Percentiles rank a stretch among this genome's conserved stretches.
Evolutionary conservation across 2,329 filamentous ascomycete species (phyloP).

Genomic region (Chaetomiaceae sp.): DNA sequence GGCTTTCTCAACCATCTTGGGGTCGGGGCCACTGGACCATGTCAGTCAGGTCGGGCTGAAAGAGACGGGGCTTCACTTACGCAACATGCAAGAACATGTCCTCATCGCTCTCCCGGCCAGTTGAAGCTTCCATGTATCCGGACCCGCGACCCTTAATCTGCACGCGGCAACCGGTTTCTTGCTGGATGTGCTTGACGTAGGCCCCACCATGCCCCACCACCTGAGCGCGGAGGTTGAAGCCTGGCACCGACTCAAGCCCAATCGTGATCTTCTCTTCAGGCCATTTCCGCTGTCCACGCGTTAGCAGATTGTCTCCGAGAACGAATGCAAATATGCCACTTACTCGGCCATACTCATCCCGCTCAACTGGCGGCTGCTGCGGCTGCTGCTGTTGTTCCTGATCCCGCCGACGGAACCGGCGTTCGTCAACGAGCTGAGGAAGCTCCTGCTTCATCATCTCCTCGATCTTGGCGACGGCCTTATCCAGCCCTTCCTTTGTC

Average conservation of each 20-base stretch:
- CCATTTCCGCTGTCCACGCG: slow-evolving; percentile 77
- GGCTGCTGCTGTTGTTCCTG: no score
- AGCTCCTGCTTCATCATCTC: slow-evolving; percentile 95
- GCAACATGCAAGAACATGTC: slow-evolving; percentile 96
- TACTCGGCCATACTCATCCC: slow-evolving; percentile 87
- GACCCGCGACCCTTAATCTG: slow-evolving; percentile 97
- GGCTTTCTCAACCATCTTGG: slow-evolving; percentile 77
- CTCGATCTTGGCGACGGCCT: slow-evolving; percentile 81
- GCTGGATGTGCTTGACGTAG: slow-evolving; percentile 97
- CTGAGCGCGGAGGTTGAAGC: slow-evolving; percentile 93
- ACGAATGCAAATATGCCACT: slow-evolving; percentile 12
- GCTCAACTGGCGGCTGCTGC: slow-evolving; percentile 54
- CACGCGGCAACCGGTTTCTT: slow-evolving; percentile 89
- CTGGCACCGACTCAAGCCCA: slow-evolving; percentile 80
- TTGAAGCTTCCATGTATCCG: slow-evolving; percentile 84
- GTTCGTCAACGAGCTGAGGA: slow-evolving; percentile 87
- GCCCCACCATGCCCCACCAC: slow-evolving; percentile 91
- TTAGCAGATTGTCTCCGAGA: slow-evolving; percentile 20
- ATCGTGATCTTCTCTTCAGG: slow-evolving; percentile 94
- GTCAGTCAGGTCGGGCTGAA: slow-evolving; percentile 31
- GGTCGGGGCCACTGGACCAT: slow-evolving; percentile 69
- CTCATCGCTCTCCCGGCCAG: slow-evolving; percentile 88
- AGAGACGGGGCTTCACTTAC: slow-evolving; percentile 48
- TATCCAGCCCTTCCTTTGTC: slow-evolving; percentile 83
- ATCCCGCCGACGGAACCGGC: slow-evolving; percentile 42